These are phyloP conservation scores for Zopfochytrium polystomum DNA, from an alignment of 371 early-diverging fungal species.

Conservation along the genomic window DNA sequence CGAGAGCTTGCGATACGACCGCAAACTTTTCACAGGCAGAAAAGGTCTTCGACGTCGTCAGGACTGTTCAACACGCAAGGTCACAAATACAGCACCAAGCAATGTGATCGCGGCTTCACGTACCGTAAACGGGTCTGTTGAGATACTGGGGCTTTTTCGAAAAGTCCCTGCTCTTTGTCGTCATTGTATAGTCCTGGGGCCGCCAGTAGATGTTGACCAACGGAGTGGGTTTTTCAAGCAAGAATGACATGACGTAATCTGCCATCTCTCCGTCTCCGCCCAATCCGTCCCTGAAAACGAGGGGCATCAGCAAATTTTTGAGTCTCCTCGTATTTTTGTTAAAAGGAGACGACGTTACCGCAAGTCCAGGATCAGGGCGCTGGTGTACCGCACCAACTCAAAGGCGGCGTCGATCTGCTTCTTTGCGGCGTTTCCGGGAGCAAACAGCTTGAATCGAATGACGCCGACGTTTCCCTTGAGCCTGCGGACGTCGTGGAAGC, in stretches of 20 bases:
- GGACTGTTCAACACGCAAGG: constrained; percentile 2
- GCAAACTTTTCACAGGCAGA: constrained; percentile 24
- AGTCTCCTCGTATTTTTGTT: no score
- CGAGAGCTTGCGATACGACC: constrained; percentile 7
- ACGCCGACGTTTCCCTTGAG: constrained; percentile 8
- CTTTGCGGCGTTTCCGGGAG: not conserved
- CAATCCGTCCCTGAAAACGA: not conserved
- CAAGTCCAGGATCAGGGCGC: constrained; percentile 19
- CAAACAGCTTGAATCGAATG: not conserved
- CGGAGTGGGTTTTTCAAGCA: constrained; percentile 1
- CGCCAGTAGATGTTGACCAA: constrained; percentile 15
- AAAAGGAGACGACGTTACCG: no score
- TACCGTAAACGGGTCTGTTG: constrained; percentile 11
- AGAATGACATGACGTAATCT: constrained; percentile 12
- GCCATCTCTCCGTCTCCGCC: constrained; percentile 15
- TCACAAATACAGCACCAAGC: not conserved
- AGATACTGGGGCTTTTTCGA: constrained; percentile 17
- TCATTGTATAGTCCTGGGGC: constrained; percentile 7
- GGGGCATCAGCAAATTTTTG: constrained; percentile 5
- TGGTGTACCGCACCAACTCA: constrained; percentile 3
- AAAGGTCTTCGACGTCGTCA: constrained; percentile 12
- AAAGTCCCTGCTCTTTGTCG: constrained; percentile 6
- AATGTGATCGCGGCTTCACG: no score
- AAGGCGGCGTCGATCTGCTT: constrained; percentile 7
- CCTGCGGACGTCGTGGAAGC: constrained; percentile 1